These are phyloP conservation scores for Xylaria acuta DNA, from an alignment of 495 filamentous ascomycete species.

Conservation along the genomic window DNA sequence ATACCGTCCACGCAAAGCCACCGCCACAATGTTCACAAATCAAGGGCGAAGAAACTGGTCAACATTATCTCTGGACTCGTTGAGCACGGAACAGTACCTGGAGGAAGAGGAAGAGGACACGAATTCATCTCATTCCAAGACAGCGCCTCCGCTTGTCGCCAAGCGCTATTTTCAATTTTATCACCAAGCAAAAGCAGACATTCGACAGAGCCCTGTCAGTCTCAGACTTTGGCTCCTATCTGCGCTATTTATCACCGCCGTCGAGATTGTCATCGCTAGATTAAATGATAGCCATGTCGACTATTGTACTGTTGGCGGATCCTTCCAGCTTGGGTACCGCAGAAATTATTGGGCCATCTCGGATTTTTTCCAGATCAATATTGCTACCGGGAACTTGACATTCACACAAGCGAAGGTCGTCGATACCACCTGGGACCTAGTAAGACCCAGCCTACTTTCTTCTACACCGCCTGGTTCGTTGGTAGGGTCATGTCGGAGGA, in stretches of 20 bases:
- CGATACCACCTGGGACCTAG: conserved; percentile 9
- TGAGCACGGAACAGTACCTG: not conserved
- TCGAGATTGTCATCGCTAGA: not conserved
- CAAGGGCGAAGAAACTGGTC: not conserved
- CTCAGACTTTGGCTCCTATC: not conserved
- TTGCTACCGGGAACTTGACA: conserved; percentile 13
- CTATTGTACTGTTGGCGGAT: not conserved
- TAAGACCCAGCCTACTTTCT: not conserved
- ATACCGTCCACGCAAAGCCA: not conserved
- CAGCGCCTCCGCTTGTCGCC: not conserved
- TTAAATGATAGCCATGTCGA: not conserved
- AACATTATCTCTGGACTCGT: not conserved
- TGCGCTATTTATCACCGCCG: not conserved
- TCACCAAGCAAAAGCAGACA: not conserved
- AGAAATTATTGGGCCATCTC: not conserved
- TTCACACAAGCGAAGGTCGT: conserved; percentile 11
- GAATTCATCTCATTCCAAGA: not conserved
- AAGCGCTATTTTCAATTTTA: conserved; percentile 1
- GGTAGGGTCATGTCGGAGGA: not conserved
- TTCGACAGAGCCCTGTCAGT: not conserved
- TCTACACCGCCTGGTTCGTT: not conserved
- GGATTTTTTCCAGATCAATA: not conserved
- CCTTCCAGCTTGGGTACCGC: not conserved
- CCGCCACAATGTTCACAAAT: not conserved
- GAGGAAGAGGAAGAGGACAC: not conserved